phyloP scores from a whole-genome alignment of 768 basidiomycete genomes.

The Agrocybe pediades region DNA sequence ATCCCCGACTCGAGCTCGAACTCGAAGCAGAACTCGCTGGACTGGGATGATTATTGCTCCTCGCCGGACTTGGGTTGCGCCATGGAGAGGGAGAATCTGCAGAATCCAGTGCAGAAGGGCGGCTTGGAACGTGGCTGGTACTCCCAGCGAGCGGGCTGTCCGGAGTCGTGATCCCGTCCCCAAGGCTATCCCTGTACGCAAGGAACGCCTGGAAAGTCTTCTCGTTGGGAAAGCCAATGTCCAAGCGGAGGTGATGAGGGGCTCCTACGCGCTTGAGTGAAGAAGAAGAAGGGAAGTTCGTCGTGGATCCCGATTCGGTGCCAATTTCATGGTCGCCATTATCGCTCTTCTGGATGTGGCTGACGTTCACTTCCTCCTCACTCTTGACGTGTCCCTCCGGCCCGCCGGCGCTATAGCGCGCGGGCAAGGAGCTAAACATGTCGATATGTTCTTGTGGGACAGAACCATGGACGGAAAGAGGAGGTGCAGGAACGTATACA shows the following conservation, averaged over 20 bases:
- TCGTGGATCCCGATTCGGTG: slow-evolving; percentile 2
- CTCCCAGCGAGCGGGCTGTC: slow-evolving; percentile 22
- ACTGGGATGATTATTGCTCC: slow-evolving; percentile 24
- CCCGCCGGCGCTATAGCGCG: no score
- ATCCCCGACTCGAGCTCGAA: no score
- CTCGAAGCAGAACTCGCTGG: no score
- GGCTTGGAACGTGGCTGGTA: not conserved
- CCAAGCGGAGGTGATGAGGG: slow-evolving; percentile 28
- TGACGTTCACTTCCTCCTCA: no score
- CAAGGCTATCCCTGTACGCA: slow-evolving; percentile 24
- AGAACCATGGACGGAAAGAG: no score
- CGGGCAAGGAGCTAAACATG: not conserved
- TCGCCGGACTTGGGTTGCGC: slow-evolving; percentile 25
- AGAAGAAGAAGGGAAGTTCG: slow-evolving; percentile 13
- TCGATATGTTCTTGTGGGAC: not conserved
- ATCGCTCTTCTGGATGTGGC: no score
- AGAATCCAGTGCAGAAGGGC: not conserved
- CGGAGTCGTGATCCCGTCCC: slow-evolving; percentile 23
- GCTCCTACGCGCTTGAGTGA: slow-evolving; percentile 27
- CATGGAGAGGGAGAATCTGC: slow-evolving; percentile 13
- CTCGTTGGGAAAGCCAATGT: slow-evolving; percentile 28
- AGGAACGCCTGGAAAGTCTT: slow-evolving; percentile 27
- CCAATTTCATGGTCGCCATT: not conserved
- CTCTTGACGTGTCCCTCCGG: no score
- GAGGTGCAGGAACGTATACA: no score